phyloP scores from a whole-genome alignment of 2,329 filamentous ascomycete species.

The Cytospora schulzeri region DNA sequence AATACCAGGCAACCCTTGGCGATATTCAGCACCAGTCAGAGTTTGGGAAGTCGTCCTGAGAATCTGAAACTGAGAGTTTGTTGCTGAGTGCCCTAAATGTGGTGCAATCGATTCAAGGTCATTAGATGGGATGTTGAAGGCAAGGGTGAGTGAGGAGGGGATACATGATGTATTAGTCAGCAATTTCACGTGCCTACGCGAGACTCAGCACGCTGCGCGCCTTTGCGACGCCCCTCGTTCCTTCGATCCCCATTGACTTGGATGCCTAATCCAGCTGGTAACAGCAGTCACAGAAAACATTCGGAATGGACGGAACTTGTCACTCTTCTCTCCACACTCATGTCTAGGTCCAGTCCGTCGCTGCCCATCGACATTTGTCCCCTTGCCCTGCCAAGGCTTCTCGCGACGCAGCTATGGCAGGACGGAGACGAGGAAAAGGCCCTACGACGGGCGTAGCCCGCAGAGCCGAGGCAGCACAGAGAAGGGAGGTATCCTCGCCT shows the following conservation, averaged over 20 bases:
- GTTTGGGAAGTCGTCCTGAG: not conserved
- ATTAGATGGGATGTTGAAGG: no score
- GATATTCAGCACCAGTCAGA: not conserved
- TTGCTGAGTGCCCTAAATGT: no score
- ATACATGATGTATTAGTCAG: constrained; percentile 18
- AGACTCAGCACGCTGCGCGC: not conserved
- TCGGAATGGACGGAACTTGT: not conserved
- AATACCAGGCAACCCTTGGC: not conserved
- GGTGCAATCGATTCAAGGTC: no score
- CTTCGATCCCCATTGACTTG: not conserved
- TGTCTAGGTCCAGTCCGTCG: not conserved
- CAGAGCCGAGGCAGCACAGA: constrained; percentile 22
- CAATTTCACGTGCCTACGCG: constrained; percentile 13
- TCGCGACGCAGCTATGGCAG: constrained; percentile 21
- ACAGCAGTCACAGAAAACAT: not conserved
- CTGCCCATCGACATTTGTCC: not conserved
- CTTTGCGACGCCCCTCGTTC: not conserved
- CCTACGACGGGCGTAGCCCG: constrained; percentile 15
- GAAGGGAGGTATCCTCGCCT: constrained; percentile 26
- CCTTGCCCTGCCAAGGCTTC: not conserved
- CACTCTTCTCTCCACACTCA: not conserved
- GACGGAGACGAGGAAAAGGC: constrained; percentile 18
- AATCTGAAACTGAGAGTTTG: no score
- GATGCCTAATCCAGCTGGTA: not conserved
- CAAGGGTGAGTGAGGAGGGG: no score